Evolutionary conservation across 192 early-diverging fungal genomes (phyloP), one percentile per base, ranked within the genome.

Genomic region (Coemansia erecta): DNA sequence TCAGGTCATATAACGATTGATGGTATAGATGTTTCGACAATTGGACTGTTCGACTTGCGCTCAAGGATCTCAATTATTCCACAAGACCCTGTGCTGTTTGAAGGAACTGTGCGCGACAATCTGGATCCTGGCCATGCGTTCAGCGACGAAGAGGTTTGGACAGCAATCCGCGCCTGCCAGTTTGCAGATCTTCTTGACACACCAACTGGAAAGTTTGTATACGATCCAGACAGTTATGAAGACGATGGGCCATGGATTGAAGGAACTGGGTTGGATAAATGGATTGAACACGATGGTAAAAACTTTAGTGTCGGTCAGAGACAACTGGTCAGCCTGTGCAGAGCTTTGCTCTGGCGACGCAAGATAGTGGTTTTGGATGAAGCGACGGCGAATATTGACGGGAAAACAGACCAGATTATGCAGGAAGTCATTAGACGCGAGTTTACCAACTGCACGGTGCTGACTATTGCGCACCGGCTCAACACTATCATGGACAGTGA

Each of bases 1-100:
- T 40, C 41, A 4, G 80, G 82, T 13, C 58, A 53, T 12, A 84
- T 84, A 31, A n/a, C n/a, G n/a, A n/a, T n/a, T n/a, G n/a, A n/a
- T n/a, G n/a, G n/a, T n/a, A n/a, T n/a, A n/a, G n/a, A 40, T 44
- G 84, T 82, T 40, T 47, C 56, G 21, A 82, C 64, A 40, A 67
- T 84, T 53, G 82, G 82, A 42, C 59, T 84, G 26, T 54, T 70
- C 17, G 83, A 84, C 50, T 45, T 85, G 49, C 45, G 83, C 18
- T 62, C 72, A 1, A 75, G 54, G 28, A 50, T 85, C 31, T 79
- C 82, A 23, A 85, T 85, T 49, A 84, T 85, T 33, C 83, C 84
- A 10, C 83, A 84, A 62, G 86, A 87, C 40, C 85, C 86, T 5
- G 77, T 83, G 11, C 43, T 87, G n/a, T 87, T 87, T 53, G 77